These are phyloP conservation scores for Pseudogymnoascus sp. DNA, from an alignment of 2,329 filamentous ascomycete genomes.

Conservation along the genomic window DNA sequence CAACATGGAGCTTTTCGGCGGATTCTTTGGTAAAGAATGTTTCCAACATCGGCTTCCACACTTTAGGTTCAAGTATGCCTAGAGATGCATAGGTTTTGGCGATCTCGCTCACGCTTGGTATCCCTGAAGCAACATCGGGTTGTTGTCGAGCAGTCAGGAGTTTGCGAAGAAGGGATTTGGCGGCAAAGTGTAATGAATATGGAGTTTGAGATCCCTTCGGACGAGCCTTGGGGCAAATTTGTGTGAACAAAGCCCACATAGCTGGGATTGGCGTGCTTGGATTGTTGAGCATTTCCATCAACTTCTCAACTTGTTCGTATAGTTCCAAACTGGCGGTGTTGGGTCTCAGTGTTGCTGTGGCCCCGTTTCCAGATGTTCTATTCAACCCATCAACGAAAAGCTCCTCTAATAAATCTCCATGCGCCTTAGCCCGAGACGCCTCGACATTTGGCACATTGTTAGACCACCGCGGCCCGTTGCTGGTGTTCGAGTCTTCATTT, in stretches of 20 bases:
- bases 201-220: slow-evolving; percentile 15
- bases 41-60: slow-evolving; percentile 24
- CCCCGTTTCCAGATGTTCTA: slow-evolving; percentile 6
- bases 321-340: slow-evolving; percentile 17
- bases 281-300: slow-evolving; percentile 23
- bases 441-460: not conserved
- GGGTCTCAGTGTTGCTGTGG: slow-evolving; percentile 4
- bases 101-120: slow-evolving; percentile 24
- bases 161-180: slow-evolving; percentile 16
- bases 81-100: slow-evolving; percentile 20
- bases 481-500: not conserved
- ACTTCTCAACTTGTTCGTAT: slow-evolving; percentile 21
- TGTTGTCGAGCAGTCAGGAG: slow-evolving; percentile 19
- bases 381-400: slow-evolving; percentile 25
- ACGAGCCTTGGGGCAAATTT: slow-evolving; percentile 24
- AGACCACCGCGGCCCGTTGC: not conserved
- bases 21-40: slow-evolving; percentile 4
- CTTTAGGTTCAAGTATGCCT: slow-evolving; percentile 17
- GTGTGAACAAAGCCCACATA: slow-evolving; percentile 26
- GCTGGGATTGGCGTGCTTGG: slow-evolving; percentile 15
- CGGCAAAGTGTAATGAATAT: slow-evolving; percentile 15
- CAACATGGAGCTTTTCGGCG: not conserved
- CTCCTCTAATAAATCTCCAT: slow-evolving; percentile 24
- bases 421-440: not conserved
- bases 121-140: slow-evolving; percentile 16